Conservation (phyloP, 305 asterid species). For the Vinca major region DNA sequence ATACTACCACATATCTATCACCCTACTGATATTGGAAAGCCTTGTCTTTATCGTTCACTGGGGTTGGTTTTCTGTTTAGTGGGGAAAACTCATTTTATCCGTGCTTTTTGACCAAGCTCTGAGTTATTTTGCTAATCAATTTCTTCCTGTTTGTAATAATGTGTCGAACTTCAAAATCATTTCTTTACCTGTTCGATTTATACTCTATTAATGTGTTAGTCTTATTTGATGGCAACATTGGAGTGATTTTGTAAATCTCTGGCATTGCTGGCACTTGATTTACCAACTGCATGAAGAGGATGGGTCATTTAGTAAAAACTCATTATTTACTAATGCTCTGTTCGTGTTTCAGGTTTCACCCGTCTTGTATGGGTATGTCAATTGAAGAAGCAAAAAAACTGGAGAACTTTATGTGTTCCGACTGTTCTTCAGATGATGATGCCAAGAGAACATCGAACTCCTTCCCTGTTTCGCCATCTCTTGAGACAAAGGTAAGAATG, state of each 20-base stretch:
- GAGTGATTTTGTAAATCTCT: not conserved
- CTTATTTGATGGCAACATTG: not conserved
- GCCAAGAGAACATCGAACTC: conserved; percentile 7
- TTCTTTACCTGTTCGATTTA: not conserved
- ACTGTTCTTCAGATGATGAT: conserved; percentile 28
- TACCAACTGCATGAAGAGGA: conserved; percentile 1
- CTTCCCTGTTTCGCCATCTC: conserved; percentile 13
- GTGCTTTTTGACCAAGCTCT: no score
- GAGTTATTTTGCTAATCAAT: not conserved
- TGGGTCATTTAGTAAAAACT: not conserved
- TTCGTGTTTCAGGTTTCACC: conserved; percentile 61
- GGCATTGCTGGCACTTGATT: not conserved
- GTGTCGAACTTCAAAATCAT: not conserved
- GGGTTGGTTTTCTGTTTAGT: not conserved
- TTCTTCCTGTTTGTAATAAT: not conserved
- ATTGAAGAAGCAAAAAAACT: conserved; percentile 77
- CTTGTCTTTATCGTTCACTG: not conserved
- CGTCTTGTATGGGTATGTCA: conserved; percentile 70
- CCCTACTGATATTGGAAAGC: not conserved
- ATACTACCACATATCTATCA: not conserved
- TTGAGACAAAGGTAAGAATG: conserved; percentile 28
- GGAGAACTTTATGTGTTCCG: conserved; percentile 71
- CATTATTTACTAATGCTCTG: not conserved
- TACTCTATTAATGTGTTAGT: not conserved
- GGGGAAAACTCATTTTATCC: not conserved